Evolutionary conservation across 805 yeast genomes (phyloP).

Genomic region (Nakazawaea holstii): DNA sequence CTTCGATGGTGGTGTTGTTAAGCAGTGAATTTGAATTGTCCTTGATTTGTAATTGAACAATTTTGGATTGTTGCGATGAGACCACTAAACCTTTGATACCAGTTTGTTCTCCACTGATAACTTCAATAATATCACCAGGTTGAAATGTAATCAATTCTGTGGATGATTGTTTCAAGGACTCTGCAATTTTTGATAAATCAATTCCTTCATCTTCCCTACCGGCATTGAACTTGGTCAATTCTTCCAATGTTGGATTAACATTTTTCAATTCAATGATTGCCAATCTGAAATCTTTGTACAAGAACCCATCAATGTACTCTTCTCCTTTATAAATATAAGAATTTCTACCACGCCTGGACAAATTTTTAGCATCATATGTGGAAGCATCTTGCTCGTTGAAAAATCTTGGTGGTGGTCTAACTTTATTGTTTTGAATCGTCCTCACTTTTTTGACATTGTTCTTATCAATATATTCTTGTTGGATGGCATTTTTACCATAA

Average conservation of each 20-base stretch:
- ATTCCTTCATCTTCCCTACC: slow-evolving; percentile 80
- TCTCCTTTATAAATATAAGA: slow-evolving; percentile 76
- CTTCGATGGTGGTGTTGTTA: slow-evolving; percentile 58
- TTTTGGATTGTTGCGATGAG: slow-evolving; percentile 53
- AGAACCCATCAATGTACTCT: slow-evolving; percentile 84
- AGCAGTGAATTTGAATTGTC: slow-evolving; percentile 52
- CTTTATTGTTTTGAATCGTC: slow-evolving; percentile 47
- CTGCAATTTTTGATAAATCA: slow-evolving; percentile 82
- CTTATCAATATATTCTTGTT: slow-evolving; percentile 16
- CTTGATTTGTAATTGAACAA: slow-evolving; percentile 45
- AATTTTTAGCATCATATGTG: slow-evolving; percentile 70
- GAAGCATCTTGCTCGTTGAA: slow-evolving; percentile 88
- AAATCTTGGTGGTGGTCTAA: slow-evolving; percentile 79
- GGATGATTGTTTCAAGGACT: slow-evolving; percentile 65
- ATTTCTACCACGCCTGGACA: slow-evolving; percentile 59
- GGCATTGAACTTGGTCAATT: slow-evolving; percentile 72
- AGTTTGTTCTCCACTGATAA: slow-evolving; percentile 88
- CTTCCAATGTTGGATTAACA: slow-evolving; percentile 85
- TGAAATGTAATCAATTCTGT: slow-evolving; percentile 62
- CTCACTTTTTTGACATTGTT: slow-evolving; percentile 31
- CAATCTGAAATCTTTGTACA: slow-evolving; percentile 80
- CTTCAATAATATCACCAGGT: slow-evolving; percentile 92
- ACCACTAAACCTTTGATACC: slow-evolving; percentile 80
- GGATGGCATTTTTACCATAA: slow-evolving; percentile 59
- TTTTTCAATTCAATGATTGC: slow-evolving; percentile 72